Base-by-base conservation (phyloP, 768 basidiomycete genomes). In the Lactarius quietus region DNA sequence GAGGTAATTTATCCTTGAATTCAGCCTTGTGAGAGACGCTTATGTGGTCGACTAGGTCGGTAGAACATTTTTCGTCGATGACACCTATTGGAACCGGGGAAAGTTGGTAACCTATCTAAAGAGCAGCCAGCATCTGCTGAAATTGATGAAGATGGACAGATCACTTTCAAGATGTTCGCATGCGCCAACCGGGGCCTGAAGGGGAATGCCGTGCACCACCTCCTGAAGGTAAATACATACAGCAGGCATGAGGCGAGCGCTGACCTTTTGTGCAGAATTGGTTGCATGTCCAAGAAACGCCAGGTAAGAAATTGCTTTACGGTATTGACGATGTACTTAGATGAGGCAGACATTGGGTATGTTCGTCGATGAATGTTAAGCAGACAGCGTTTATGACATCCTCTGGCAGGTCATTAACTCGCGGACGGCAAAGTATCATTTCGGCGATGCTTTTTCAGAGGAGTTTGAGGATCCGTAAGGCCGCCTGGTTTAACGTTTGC, bases 31-130 rank as follows among this genome's bases (percentile, higher is more conserved):
- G 17, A 52, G 26, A 20, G 31, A 64, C 20, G 26, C 20, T 68
- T 17, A 61, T 36, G 17, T 51, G 45, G 52, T 36, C 57, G 23
- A 57, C 38, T 53, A 89, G 88, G 78, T 81, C 63, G 84, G 85
- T 69, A 77, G 84, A 43, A 88, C 88, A 3, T 86, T 90, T 74
- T 78, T 90, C 60, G 77, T 90, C 6, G 84, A 88, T 63, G 88
- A 90, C 73, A 83, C 82, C 1, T 82, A 85, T 67, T 90, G 89
- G 88, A 85, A 88, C 73, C 83, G 88, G 62, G 88, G 87, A 77
- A 86, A 82, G 86, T 87, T 66, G 61, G 84, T 75, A 41, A 26
- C 6, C 20, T 41, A 26, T 52, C 39, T 33, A n/a, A 26, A 53
- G 31, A 60, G 18, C 17, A 12, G 28, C 20, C 35, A 8, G 38